A percentile compares a stretch with the other conserved stretches of the same genome.
Evolutionary conservation across 208 protist species (phyloP).

Genomic region (Angomonas ambiguus): DNA sequence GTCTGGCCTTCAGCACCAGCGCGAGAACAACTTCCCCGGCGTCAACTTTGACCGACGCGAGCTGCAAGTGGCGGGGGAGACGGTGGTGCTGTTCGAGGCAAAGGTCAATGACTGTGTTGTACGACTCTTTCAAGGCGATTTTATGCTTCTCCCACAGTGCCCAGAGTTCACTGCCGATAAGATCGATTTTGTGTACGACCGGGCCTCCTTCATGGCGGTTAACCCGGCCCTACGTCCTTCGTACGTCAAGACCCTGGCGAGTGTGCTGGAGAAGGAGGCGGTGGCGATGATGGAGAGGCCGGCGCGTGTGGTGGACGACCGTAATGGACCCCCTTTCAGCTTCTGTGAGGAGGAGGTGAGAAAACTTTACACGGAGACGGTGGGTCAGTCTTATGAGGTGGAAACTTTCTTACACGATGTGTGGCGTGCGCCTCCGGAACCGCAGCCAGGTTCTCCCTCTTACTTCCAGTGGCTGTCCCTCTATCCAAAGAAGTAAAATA

Average conservation of each 20-base stretch:
- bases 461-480: constrained; percentile 23
- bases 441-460: not conserved
- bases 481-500: not conserved
- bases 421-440: constrained; percentile 11
- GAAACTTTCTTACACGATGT: constrained; percentile 18
- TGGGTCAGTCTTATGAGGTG: constrained; percentile 16
- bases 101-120: constrained; percentile 17
- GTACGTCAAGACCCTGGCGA: constrained; percentile 31
- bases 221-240: constrained; percentile 25
- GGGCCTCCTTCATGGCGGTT: constrained; percentile 61
- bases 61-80: not conserved
- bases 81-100: constrained; percentile 25
- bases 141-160: constrained; percentile 25
- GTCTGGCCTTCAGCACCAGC: constrained; percentile 28
- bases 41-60: constrained; percentile 17
- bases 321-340: constrained; percentile 44
- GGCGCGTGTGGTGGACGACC: constrained; percentile 30
- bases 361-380: constrained; percentile 32
- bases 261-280: constrained; percentile 14
- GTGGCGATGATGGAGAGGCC: constrained; percentile 36
- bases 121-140: constrained; percentile 46
- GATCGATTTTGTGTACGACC: constrained; percentile 58
- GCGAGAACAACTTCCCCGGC: constrained; percentile 26
- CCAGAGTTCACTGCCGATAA: constrained; percentile 16
- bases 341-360: constrained; percentile 29